Base-by-base conservation (phyloP, 805 yeast species). In the Saturnispora galanensis region DNA sequence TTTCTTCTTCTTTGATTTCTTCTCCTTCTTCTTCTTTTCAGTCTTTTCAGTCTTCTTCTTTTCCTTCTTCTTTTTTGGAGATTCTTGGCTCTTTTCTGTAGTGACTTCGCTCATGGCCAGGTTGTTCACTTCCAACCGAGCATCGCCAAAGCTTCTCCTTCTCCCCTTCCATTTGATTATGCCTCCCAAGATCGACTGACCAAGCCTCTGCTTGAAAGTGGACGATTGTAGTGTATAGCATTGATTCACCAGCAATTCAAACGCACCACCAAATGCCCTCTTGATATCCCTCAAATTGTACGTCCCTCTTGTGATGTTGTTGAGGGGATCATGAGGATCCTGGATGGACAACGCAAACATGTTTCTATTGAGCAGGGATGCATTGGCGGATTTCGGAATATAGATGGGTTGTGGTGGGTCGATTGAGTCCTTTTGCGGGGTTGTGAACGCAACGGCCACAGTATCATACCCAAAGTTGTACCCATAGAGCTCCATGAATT, bases 401-500 rank as follows among this genome's bases (percentile, higher is more conserved):
- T 85, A 88, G 15, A 66, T 59, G 46, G 79, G 77, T 13, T 76
- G 60, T 16, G 46, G 46, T 5, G 41, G 38, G 4, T 41, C 44
- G 13, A 16, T 41, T 28, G 79, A 86, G 12, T 64, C 66, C 3
- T 66, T 66, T 49, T 73, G 69, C 15, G 47, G 47, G 11, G 37
- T 33, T 1, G 50, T 50, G 38, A 83, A 77, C 9, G 83, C 77
- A 8, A 90, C 69, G 1, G 84, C 89, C 44, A 84, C 81, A 47
- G 73, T 69, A 56, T 85, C 93, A 59, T 86, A 88, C 26, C 89
- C 87, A 64, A 90, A 90, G 56, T 86, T 81, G 50, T 83, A 73
- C 9, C 98, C 98, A 56, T 88, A 90, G 7, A 88, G 69, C 61
- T 89, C 96, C 59, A 93, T 89, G 55, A 93, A 89, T 59, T 93